These are phyloP conservation scores for Nakazawaea laoshanensis DNA, from an alignment of 805 yeast genomes.

Conservation along the genomic window DNA sequence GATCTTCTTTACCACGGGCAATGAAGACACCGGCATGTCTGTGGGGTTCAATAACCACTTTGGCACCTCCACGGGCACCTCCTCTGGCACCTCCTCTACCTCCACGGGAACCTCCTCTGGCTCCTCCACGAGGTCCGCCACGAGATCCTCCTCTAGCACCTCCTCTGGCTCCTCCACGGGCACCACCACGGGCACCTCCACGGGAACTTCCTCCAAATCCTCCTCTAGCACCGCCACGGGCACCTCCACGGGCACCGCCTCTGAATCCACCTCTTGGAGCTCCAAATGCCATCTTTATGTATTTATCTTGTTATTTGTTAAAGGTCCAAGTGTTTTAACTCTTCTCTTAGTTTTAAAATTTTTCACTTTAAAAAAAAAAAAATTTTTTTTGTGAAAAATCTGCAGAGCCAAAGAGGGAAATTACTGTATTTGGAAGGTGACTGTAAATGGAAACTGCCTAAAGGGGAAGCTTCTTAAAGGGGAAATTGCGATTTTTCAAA, in stretches of 20 bases:
- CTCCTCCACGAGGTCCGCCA: conserved; percentile 37
- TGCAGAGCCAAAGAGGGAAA: no score
- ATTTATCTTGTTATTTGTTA: not conserved
- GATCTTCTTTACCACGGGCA: conserved; percentile 99
- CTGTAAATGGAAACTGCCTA: no score
- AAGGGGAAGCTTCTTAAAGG: no score
- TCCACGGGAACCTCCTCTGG: conserved; percentile 38
- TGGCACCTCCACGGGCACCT: conserved; percentile 88
- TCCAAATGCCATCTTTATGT: conserved; percentile 9
- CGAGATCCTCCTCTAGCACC: conserved; percentile 20
- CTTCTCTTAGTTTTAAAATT: not conserved
- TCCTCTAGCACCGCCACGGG: conserved; percentile 8
- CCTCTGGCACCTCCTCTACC: conserved; percentile 66
- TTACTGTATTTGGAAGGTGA: no score
- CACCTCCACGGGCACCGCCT: conserved; percentile 9
- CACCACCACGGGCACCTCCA: conserved; percentile 9
- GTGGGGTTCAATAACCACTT: conserved; percentile 96
- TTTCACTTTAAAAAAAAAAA: not conserved
- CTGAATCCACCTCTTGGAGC: conserved; percentile 10
- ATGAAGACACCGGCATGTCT: conserved; percentile 98
- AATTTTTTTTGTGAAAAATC: no score
- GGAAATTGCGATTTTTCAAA: no score
- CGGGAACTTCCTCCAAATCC: conserved; percentile 6
- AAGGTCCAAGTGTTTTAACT: not conserved
- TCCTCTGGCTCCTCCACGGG: conserved; percentile 9